Evolutionary conservation across 257 asterid genomes (phyloP).

Genomic region (Rhazya stricta): DNA sequence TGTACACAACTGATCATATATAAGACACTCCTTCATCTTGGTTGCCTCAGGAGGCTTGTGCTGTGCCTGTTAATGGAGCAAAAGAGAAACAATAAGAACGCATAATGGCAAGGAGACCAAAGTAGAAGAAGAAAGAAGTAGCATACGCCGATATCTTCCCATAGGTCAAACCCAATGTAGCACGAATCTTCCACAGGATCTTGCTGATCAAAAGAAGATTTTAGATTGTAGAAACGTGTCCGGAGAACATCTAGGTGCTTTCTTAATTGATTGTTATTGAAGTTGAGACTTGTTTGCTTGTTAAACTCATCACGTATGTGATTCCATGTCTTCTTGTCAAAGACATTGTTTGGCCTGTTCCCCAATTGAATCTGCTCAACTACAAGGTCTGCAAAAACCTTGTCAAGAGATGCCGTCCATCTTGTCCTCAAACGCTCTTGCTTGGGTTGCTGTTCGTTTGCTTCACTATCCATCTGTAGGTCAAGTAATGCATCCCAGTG

Average conservation of each 20-base stretch:
- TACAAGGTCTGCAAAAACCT: slow-evolving; percentile 76
- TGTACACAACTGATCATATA: slow-evolving; percentile 65
- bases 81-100: background rate
- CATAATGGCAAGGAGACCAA: background rate
- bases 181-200: slow-evolving; percentile 61
- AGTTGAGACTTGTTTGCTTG: slow-evolving; percentile 58
- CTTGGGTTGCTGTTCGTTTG: slow-evolving; percentile 58
- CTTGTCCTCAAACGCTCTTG: slow-evolving; percentile 89
- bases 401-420: slow-evolving; percentile 86
- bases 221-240: slow-evolving; percentile 67
- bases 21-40: slow-evolving; percentile 82
- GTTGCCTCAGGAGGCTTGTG: slow-evolving; percentile 62
- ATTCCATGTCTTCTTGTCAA: slow-evolving; percentile 96
- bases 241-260: slow-evolving; percentile 92
- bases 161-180: slow-evolving; percentile 72
- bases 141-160: slow-evolving; percentile 87
- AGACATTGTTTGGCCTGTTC: slow-evolving; percentile 71
- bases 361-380: slow-evolving; percentile 77
- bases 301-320: slow-evolving; percentile 74
- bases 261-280: slow-evolving; percentile 87
- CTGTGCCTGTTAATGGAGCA: slow-evolving; percentile 46
- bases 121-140: slow-evolving; percentile 7
- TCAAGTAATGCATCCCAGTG: slow-evolving; percentile 14
- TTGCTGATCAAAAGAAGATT: slow-evolving; percentile 52
- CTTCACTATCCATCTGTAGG: slow-evolving; percentile 65